phyloP scores from a whole-genome alignment of 805 yeast species.

The Blastobotrys muscicola region DNA sequence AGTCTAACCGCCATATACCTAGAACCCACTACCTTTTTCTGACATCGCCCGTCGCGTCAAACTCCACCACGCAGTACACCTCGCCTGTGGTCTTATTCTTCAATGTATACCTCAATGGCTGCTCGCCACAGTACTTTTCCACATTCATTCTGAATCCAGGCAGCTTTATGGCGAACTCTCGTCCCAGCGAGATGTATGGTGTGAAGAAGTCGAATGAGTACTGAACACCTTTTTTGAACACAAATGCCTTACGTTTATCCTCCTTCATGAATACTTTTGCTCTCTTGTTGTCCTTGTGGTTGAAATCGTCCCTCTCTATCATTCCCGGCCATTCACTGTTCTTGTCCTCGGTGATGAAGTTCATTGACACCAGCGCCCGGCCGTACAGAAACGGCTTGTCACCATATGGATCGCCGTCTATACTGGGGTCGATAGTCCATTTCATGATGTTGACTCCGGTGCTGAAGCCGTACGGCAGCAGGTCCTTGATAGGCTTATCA shows the following conservation, averaged over 20 bases:
- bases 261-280: slow-evolving; percentile 31
- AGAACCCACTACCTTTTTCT: no score
- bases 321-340: slow-evolving; percentile 1
- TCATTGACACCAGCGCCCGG: slow-evolving; percentile 48
- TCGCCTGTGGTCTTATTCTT: slow-evolving; percentile 18
- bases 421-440: slow-evolving; percentile 53
- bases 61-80: slow-evolving; percentile 21
- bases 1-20: no score
- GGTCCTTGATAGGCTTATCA: slow-evolving; percentile 46
- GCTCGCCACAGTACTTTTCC: slow-evolving; percentile 29
- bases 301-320: not conserved
- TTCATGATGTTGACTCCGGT: slow-evolving; percentile 49
- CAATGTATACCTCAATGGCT: slow-evolving; percentile 30
- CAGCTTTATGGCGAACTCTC: slow-evolving; percentile 41
- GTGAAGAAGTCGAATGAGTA: slow-evolving; percentile 49
- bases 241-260: slow-evolving; percentile 32
- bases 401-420: slow-evolving; percentile 49
- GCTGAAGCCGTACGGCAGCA: slow-evolving; percentile 47
- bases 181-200: slow-evolving; percentile 41
- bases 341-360: slow-evolving; percentile 31
- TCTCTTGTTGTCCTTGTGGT: not conserved
- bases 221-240: slow-evolving; percentile 29
- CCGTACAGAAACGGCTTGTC: slow-evolving; percentile 60
- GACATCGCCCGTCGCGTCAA: slow-evolving; percentile 10
- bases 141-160: slow-evolving; percentile 38